Percentiles rank a stretch among this genome's conserved stretches.
These are phyloP conservation scores for Xylaria scruposa DNA, from an alignment of 495 filamentous ascomycete species.

Conservation along the genomic window DNA sequence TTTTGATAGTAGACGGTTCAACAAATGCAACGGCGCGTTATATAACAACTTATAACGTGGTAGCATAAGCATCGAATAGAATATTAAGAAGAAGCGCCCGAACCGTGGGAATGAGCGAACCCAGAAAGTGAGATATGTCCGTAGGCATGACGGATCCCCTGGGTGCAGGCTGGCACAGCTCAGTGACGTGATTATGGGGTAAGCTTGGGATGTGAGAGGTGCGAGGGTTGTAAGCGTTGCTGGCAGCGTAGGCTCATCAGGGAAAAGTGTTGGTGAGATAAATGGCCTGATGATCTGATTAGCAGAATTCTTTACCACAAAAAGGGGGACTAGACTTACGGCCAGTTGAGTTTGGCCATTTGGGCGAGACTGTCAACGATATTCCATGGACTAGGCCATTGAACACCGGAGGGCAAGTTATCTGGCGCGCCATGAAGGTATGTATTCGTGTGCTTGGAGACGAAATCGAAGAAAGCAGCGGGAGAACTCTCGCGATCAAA, in stretches of 20 bases:
- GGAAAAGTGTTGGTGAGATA: slow-evolving; percentile 87
- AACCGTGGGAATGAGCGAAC: slow-evolving; percentile 78
- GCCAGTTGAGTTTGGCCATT: slow-evolving; percentile 84
- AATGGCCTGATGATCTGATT: slow-evolving; percentile 60
- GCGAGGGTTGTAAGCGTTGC: slow-evolving; percentile 68
- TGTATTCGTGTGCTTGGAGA: slow-evolving; percentile 73
- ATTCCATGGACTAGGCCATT: slow-evolving; percentile 78
- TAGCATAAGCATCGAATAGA: slow-evolving; percentile 68
- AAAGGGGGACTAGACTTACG: slow-evolving; percentile 59
- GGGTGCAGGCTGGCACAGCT: slow-evolving; percentile 95
- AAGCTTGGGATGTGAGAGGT: slow-evolving; percentile 81
- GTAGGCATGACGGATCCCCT: slow-evolving; percentile 80
- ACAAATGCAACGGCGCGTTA: slow-evolving; percentile 65
- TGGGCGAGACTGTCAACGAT: slow-evolving; percentile 81
- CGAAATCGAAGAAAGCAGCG: slow-evolving; percentile 70
- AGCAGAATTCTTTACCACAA: background rate
- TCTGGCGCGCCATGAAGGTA: slow-evolving; percentile 80
- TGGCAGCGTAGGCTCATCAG: slow-evolving; percentile 69
- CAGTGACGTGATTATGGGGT: slow-evolving; percentile 80
- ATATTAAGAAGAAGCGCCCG: slow-evolving; percentile 77
- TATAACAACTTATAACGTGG: slow-evolving; percentile 70
- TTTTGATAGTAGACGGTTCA: slow-evolving; percentile 65
- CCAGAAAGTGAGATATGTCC: slow-evolving; percentile 83
- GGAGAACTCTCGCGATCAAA: slow-evolving; percentile 94
- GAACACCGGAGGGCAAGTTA: slow-evolving; percentile 66